Conservation (phyloP, 1,139 yeast genomes). For the Lodderomyces pseudojiufengensis region DNA sequence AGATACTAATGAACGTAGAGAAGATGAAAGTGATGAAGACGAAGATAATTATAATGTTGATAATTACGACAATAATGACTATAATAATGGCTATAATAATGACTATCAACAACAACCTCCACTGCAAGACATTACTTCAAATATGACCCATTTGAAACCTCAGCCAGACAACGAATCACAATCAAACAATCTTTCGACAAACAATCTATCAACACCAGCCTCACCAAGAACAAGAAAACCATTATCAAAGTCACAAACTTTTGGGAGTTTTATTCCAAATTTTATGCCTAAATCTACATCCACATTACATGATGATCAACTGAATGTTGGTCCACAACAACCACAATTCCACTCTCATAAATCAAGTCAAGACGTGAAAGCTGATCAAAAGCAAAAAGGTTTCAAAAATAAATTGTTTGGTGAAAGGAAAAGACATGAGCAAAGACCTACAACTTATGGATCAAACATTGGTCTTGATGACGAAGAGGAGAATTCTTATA, state of each 20-base stretch:
- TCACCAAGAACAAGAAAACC: no score
- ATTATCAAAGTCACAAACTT: slow-evolving; percentile 8
- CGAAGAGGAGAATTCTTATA: slow-evolving; percentile 21
- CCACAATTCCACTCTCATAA: background rate
- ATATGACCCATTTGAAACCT: slow-evolving; percentile 3
- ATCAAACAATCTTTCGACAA: background rate
- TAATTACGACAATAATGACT: slow-evolving; percentile 6
- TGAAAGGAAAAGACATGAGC: slow-evolving; percentile 24
- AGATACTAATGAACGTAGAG: slow-evolving; percentile 7
- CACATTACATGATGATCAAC: slow-evolving; percentile 6
- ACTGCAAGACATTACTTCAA: slow-evolving; percentile 3
- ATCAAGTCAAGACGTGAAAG: slow-evolving; percentile 9
- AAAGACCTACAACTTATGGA: slow-evolving; percentile 14
- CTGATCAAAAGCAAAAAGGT: slow-evolving; percentile 15
- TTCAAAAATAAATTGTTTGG: slow-evolving; percentile 25
- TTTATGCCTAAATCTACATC: slow-evolving; percentile 8
- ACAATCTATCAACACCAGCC: background rate
- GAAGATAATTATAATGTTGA: slow-evolving; percentile 1
- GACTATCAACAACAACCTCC: background rate
- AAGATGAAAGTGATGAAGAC: slow-evolving; percentile 4
- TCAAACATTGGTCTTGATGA: slow-evolving; percentile 17
- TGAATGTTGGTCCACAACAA: slow-evolving; percentile 4
- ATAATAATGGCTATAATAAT: slow-evolving; percentile 9
- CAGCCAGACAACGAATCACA: background rate
- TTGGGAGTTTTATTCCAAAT: slow-evolving; percentile 16